phyloP scores from a whole-genome alignment of 805 yeast genomes.

The Spathaspora sp. region DNA sequence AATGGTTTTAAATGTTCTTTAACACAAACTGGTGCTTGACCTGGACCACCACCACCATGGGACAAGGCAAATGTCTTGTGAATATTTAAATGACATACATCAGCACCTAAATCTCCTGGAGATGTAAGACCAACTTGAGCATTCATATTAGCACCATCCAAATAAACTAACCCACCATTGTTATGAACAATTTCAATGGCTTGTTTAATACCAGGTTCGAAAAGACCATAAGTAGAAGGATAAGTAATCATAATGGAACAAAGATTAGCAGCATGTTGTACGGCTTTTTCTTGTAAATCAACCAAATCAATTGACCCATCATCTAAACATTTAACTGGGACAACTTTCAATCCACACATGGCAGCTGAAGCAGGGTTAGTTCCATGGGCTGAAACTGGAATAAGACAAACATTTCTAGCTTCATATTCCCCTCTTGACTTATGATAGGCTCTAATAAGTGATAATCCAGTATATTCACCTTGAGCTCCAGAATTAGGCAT shows the following conservation, averaged over 20 bases:
- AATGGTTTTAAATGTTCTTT: conserved; percentile 73
- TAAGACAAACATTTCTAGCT: conserved; percentile 80
- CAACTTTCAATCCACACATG: conserved; percentile 93
- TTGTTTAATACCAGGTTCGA: conserved; percentile 83
- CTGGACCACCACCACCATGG: conserved; percentile 99
- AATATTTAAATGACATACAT: conserved; percentile 93
- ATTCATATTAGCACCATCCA: conserved; percentile 99
- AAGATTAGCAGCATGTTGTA: conserved; percentile 59
- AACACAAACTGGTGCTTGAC: conserved; percentile 97
- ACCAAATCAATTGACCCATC: conserved; percentile 83
- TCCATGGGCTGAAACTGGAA: conserved; percentile 97
- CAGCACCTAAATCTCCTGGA: conserved; percentile 97
- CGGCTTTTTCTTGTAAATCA: conserved; percentile 73
- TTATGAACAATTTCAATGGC: conserved; percentile 85
- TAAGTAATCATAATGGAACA: conserved; percentile 97
- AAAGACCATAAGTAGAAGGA: conserved; percentile 95
- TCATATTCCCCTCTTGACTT: conserved; percentile 61
- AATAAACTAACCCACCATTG: conserved; percentile 91
- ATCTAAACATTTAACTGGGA: conserved; percentile 80
- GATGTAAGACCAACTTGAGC: conserved; percentile 97
- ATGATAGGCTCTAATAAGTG: conserved; percentile 78
- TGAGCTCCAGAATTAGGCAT: conserved; percentile 99
- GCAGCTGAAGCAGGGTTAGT: conserved; percentile 99
- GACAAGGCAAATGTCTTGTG: conserved; percentile 98
- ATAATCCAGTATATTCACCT: conserved; percentile 94